A percentile compares a stretch with the other conserved stretches of the same genome.
phyloP scores from a whole-genome alignment of 1,284 basidiomycete species.

The Volvariella surrecta region DNA sequence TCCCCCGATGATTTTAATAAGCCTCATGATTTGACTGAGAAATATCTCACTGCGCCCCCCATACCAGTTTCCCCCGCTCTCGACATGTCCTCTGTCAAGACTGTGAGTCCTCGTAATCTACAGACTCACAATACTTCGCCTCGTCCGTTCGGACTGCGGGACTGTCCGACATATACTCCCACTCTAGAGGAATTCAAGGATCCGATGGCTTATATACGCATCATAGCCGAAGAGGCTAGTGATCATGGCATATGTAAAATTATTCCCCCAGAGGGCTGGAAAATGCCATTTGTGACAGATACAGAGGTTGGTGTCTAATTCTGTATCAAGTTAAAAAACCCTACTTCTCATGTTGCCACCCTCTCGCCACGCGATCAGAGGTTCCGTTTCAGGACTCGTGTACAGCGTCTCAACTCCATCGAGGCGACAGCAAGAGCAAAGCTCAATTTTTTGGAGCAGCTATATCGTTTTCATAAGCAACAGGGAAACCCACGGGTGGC shows the following conservation, averaged over 20 bases:
- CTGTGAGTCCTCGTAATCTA: conserved; percentile 38
- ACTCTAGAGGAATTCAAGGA: conserved; percentile 87
- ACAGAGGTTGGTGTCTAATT: conserved; percentile 61
- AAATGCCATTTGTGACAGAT: conserved; percentile 95
- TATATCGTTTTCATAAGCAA: conserved; percentile 89
- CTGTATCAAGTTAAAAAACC: conserved; percentile 13
- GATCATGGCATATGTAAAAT: conserved; percentile 94
- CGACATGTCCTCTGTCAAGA: conserved; percentile 67
- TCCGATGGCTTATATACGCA: conserved; percentile 92
- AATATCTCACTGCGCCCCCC: conserved; percentile 42
- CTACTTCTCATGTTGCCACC: conserved; percentile 1
- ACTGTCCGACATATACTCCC: conserved; percentile 89
- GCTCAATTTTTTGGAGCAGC: conserved; percentile 94
- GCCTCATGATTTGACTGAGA: conserved; percentile 31
- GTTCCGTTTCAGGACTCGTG: conserved; percentile 92
- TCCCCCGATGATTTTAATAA: conserved; percentile 38
- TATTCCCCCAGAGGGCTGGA: conserved; percentile 89
- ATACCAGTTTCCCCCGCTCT: conserved; percentile 53
- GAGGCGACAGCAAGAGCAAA: conserved; percentile 96
- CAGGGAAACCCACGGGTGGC: conserved; percentile 82
- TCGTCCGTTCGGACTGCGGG: conserved; percentile 79
- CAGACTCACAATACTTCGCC: conserved; percentile 25
- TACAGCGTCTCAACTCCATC: conserved; percentile 94
- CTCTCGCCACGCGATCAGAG: conserved; percentile 33
- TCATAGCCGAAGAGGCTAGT: conserved; percentile 70